A percentile compares a stretch with the other conserved stretches of the same genome.
Evolutionary conservation across 2,329 filamentous ascomycete genomes (phyloP).

Genomic region (Colletotrichum sidae): DNA sequence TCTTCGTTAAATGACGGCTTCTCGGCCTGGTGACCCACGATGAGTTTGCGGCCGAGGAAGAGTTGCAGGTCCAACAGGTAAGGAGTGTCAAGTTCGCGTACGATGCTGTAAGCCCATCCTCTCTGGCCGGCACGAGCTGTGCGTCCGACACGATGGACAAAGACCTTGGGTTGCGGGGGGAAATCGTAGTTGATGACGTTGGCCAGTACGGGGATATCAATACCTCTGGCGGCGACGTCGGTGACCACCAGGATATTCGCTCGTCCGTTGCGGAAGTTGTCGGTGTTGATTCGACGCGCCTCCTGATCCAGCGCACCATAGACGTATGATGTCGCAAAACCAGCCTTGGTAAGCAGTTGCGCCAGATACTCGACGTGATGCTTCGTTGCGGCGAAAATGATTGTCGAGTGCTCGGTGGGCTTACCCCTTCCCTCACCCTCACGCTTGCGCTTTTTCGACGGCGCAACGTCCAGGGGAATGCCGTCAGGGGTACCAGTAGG

Average conservation of each 20-base stretch:
- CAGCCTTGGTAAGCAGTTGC: slow-evolving; percentile 80
- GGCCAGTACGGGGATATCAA: slow-evolving; percentile 94
- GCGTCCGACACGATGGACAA: slow-evolving; percentile 94
- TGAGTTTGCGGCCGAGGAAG: slow-evolving; percentile 86
- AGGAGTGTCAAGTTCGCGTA: slow-evolving; percentile 87
- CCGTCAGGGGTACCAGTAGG: slow-evolving; percentile 73
- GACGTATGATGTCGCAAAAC: slow-evolving; percentile 91
- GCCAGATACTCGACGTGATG: slow-evolving; percentile 97
- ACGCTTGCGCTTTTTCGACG: slow-evolving; percentile 80
- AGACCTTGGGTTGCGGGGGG: slow-evolving; percentile 95
- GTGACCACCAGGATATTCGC: slow-evolving; percentile 95
- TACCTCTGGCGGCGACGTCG: slow-evolving; percentile 95
- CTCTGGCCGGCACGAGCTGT: slow-evolving; percentile 93
- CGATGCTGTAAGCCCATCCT: slow-evolving; percentile 95
- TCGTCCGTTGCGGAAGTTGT: slow-evolving; percentile 85
- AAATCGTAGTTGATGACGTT: slow-evolving; percentile 99
- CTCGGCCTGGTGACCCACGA: slow-evolving; percentile 76
- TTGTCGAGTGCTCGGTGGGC: slow-evolving; percentile 91
- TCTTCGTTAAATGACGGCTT: slow-evolving; percentile 81
- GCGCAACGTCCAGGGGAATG: slow-evolving; percentile 57
- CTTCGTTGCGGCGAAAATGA: slow-evolving; percentile 94
- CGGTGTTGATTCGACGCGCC: slow-evolving; percentile 90
- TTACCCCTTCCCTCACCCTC: slow-evolving; percentile 70
- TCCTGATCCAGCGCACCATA: slow-evolving; percentile 96
- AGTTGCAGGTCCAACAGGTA: slow-evolving; percentile 95